Conservation (phyloP, 2,329 filamentous ascomycete species). For the Emmonsiellopsis sp. region DNA sequence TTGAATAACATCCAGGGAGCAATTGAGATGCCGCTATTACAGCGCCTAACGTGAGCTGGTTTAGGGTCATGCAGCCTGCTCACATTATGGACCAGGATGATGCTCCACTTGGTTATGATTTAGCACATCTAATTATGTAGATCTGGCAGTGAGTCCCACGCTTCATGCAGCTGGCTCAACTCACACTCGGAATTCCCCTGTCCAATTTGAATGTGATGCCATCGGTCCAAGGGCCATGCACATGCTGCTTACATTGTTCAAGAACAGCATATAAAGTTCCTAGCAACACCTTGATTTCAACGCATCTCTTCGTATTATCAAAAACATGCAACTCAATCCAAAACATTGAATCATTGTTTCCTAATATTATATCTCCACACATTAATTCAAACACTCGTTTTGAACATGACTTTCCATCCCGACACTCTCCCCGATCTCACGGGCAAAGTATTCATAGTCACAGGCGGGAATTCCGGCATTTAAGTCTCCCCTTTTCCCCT, state of each 20-base stretch:
- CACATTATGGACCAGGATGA: too few relatives aligned
- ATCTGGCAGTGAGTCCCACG: too few relatives aligned
- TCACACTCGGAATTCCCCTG: too few relatives aligned
- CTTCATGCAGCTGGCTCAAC: too few relatives aligned
- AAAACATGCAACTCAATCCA: neutral
- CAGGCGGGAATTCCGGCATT: slow-evolving; percentile 40
- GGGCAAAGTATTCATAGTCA: slow-evolving; percentile 38
- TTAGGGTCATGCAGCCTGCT: too few relatives aligned
- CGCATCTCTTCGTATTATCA: neutral
- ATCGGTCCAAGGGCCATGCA: too few relatives aligned
- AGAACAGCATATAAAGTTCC: neutral
- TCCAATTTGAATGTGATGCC: too few relatives aligned
- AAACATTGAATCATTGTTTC: neutral
- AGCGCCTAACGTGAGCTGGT: neutral
- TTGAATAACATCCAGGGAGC: neutral
- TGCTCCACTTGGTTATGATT: too few relatives aligned
- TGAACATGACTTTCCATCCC: slow-evolving; percentile 31
- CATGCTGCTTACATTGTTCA: too few relatives aligned
- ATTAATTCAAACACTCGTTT: slow-evolving; percentile 19
- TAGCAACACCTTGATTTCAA: neutral
- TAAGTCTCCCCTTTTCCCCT: slow-evolving; percentile 19
- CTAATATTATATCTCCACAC: slow-evolving; percentile 1
- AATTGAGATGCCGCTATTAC: neutral
- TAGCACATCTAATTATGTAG: too few relatives aligned
- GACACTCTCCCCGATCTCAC: slow-evolving; percentile 35